Base-by-base conservation (phyloP, 2,329 filamentous ascomycete genomes). In the Aureobasidium melanogenum region DNA sequence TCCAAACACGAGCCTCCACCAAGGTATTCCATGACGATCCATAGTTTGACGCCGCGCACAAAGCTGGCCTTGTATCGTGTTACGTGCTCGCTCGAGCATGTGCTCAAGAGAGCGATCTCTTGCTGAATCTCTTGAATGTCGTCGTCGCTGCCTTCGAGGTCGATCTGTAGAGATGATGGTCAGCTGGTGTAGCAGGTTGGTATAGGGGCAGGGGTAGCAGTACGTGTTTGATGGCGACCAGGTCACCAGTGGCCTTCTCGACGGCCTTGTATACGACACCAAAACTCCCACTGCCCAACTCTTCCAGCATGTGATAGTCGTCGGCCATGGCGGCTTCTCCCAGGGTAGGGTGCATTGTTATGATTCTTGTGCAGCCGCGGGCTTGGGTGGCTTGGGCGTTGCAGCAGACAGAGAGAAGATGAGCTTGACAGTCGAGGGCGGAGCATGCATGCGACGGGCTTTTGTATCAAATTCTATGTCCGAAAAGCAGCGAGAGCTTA, bases 11-110 rank as follows among this genome's bases (percentile, higher is more conserved):
- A 97, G 43, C 94, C 94, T 65, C 94, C 94, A 6, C 94, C 94
- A 12, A 99, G 79, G 71, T 88, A 99, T 75, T 99, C 94, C 94
- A 99, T 99, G 62, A 97, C 91, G 71, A 99, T 99, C 94, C 94
- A 99, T 79, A 99, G 79, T 77, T 97, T 99, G 73, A 92, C 89
- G 28, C 94, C 94, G 67, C 90, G 86, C n/a, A 97, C 83, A 74
- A 97, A 99, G 71, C 92, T 97, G 24, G 90, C 89, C 73, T 92
- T 95, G 81, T 99, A 99, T 72, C 96, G 89, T 17, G 94, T 97
- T 67, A 99, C 91, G 74, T 88, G 95, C 51, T 89, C 88, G 72
- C 92, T 97, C 67, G 89, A 88, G 78, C 94, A 99, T 58, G 94
- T 97, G 75, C 92, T 94, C 64, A 99, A 81, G 36, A 99, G 88